Percentiles rank a stretch among this genome's conserved stretches.
These are phyloP conservation scores for Hanseniaspora hatyaiensis DNA, from an alignment of 805 yeast genomes.

Conservation along the genomic window DNA sequence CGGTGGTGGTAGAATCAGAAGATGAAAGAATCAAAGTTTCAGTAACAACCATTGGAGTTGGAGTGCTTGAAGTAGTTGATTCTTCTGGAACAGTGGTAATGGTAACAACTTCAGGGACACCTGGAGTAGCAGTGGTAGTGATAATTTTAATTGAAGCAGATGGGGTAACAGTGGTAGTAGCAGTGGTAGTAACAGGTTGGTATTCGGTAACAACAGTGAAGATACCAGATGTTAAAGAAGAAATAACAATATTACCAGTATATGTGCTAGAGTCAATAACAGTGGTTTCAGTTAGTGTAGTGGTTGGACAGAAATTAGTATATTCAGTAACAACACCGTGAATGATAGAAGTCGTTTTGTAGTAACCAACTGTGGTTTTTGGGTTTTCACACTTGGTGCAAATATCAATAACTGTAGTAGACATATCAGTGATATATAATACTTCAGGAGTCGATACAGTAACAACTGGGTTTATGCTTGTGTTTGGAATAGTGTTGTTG, in stretches of 20 bases:
- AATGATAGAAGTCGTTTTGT: conserved; percentile 9
- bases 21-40: background rate
- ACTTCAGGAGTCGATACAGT: conserved; percentile 15
- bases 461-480: conserved; percentile 2
- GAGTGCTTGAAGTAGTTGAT: background rate
- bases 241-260: conserved; percentile 17
- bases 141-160: background rate
- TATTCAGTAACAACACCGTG: conserved; percentile 16
- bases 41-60: background rate
- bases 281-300: conserved; percentile 10
- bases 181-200: conserved; percentile 17
- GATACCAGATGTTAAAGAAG: conserved; percentile 17
- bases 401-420: conserved; percentile 17
- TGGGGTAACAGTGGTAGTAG: conserved; percentile 1
- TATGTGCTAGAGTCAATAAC: conserved; percentile 16
- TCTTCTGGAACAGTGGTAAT: background rate
- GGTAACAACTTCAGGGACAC: conserved; percentile 2
- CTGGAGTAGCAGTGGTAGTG: conserved; percentile 4
- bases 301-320: conserved; percentile 15
- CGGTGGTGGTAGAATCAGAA: conserved; percentile 2
- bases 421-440: conserved; percentile 13
- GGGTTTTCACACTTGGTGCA: conserved; percentile 17
- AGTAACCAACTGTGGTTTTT: conserved; percentile 16
- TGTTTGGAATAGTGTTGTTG: background rate
- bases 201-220: conserved; percentile 20